Evolutionary conservation across 768 basidiomycete species (phyloP).

Genomic region (Cyclocybe aegerita): DNA sequence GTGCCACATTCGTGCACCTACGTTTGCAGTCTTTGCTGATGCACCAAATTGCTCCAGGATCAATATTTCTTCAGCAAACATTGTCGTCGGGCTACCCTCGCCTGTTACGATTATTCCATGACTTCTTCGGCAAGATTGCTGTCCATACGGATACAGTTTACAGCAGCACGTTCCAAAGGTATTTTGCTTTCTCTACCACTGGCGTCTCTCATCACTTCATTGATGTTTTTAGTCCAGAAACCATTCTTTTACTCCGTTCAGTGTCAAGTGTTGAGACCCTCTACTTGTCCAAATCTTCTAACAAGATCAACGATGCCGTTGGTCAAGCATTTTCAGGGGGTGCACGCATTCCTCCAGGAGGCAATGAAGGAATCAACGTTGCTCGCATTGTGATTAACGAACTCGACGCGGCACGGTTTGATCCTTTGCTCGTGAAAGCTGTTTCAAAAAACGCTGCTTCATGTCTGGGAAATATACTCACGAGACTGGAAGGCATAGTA

Average conservation of each 20-base stretch:
- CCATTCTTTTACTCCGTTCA: conserved; percentile 81
- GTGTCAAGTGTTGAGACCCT: conserved; percentile 81
- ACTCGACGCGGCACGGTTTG: conserved; percentile 89
- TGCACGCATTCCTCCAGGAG: conserved; percentile 64
- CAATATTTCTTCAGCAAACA: conserved; percentile 89
- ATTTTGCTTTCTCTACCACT: conserved; percentile 6
- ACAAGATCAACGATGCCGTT: conserved; percentile 81
- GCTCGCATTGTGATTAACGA: conserved; percentile 85
- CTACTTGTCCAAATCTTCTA: conserved; percentile 85
- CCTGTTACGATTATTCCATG: conserved; percentile 89
- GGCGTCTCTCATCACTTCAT: not conserved
- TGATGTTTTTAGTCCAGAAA: conserved; percentile 71
- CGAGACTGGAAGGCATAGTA: conserved; percentile 69
- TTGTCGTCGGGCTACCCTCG: conserved; percentile 84
- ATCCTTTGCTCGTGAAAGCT: conserved; percentile 79
- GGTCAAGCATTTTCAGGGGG: conserved; percentile 77
- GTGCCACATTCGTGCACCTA: conserved; percentile 35
- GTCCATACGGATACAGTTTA: conserved; percentile 96
- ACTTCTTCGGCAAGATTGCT: conserved; percentile 94
- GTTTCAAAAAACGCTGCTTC: conserved; percentile 74
- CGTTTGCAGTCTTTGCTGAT: not conserved
- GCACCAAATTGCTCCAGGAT: conserved; percentile 49
- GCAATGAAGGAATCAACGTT: conserved; percentile 74
- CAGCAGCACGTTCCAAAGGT: conserved; percentile 83
- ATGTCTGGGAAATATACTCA: conserved; percentile 67